A percentile compares a stretch with the other conserved stretches of the same genome.
Evolutionary conservation across 768 basidiomycete species (phyloP).

Genomic region (Postia placenta): DNA sequence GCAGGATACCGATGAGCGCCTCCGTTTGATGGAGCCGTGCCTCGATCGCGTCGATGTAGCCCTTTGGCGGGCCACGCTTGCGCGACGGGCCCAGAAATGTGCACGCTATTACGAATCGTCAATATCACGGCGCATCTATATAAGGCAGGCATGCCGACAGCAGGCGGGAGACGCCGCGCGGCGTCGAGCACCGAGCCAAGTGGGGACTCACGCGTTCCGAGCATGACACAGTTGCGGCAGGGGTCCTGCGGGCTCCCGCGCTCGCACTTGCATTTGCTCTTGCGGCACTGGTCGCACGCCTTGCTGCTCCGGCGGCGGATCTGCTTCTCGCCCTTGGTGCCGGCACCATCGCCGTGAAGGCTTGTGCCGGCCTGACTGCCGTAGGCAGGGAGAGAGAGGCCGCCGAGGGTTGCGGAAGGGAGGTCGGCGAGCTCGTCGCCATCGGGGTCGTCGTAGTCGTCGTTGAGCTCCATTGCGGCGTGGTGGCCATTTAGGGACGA

Average conservation of each 20-base stretch:
- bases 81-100: constrained; percentile 76
- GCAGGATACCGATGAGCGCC: constrained; percentile 77
- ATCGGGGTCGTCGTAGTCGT: constrained; percentile 45
- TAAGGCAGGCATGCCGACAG: constrained; percentile 1
- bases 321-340: constrained; percentile 37
- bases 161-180: constrained; percentile 9
- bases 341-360: constrained; percentile 4
- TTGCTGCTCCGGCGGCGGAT: constrained; percentile 74
- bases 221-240: constrained; percentile 72
- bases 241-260: constrained; percentile 51
- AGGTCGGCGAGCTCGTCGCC: constrained; percentile 56
- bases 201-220: constrained; percentile 54
- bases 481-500: constrained; percentile 9
- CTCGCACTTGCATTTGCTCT: constrained; percentile 75
- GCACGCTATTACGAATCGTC: constrained; percentile 42
- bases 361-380: constrained; percentile 11
- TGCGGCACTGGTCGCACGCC: constrained; percentile 88
- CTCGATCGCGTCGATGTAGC: constrained; percentile 94
- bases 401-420: constrained; percentile 23
- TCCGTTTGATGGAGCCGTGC: constrained; percentile 88
- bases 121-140: not conserved
- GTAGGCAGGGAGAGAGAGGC: constrained; percentile 15
- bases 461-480: constrained; percentile 14
- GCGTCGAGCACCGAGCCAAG: constrained; percentile 4
- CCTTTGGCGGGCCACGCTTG: constrained; percentile 86